These are phyloP conservation scores for Monilinia aucupariae DNA, from an alignment of 2,329 filamentous ascomycete genomes.

Conservation along the genomic window DNA sequence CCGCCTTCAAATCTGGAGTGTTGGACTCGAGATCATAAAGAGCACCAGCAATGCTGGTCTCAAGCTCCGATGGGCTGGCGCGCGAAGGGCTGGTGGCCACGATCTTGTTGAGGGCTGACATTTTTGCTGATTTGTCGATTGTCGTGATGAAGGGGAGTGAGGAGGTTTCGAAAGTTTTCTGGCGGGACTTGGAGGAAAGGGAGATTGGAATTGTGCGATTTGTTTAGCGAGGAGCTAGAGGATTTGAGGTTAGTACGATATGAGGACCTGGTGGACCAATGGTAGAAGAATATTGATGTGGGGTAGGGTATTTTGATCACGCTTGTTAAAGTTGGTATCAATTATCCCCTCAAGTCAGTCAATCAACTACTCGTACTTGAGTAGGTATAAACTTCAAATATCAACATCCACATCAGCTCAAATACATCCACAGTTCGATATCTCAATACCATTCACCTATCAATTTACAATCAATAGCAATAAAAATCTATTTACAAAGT, in stretches of 20 bases:
- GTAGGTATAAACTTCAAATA: too few relatives aligned
- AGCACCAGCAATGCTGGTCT: slow-evolving; percentile 93
- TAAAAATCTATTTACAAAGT: too few relatives aligned
- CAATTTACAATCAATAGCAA: too few relatives aligned
- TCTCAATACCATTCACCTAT: too few relatives aligned
- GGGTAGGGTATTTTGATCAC: not conserved
- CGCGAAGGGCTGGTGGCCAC: slow-evolving; percentile 93
- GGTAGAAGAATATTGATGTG: not conserved
- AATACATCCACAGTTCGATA: too few relatives aligned
- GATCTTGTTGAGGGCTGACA: slow-evolving; percentile 92
- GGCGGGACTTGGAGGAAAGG: not conserved
- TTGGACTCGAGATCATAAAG: slow-evolving; percentile 99
- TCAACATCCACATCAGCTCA: too few relatives aligned
- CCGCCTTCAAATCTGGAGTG: slow-evolving; percentile 94
- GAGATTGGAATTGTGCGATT: slow-evolving; percentile 9
- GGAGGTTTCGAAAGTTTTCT: slow-evolving; percentile 8
- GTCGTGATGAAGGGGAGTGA: slow-evolving; percentile 18
- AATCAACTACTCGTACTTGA: too few relatives aligned
- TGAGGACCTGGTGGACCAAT: not conserved
- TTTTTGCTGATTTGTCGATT: slow-evolving; percentile 43
- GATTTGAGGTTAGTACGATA: not conserved
- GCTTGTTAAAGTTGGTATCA: too few relatives aligned
- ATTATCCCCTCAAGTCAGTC: too few relatives aligned
- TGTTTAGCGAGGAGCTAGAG: slow-evolving; percentile 3
- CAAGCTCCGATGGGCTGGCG: slow-evolving; percentile 93